These are phyloP conservation scores for Urtica urens DNA, from an alignment of 306 rosid species.

Conservation along the genomic window DNA sequence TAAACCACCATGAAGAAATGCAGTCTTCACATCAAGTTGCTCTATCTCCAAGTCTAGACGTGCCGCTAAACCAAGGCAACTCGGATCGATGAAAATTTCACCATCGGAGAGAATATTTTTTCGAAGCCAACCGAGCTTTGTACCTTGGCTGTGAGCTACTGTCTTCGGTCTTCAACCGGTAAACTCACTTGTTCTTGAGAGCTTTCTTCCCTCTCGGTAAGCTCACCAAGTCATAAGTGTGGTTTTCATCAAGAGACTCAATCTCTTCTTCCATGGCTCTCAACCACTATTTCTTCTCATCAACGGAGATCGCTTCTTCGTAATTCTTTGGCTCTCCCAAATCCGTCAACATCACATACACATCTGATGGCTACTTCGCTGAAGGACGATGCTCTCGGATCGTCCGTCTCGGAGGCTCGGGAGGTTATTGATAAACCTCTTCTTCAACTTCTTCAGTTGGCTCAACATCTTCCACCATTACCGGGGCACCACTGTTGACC, in stretches of 20 bases:
- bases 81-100: background rate
- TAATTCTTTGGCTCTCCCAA: background rate
- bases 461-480: background rate
- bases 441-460: background rate
- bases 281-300: background rate
- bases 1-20: too few species aligned
- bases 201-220: conserved; percentile 3
- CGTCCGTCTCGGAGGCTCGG: background rate
- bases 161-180: conserved; percentile 3
- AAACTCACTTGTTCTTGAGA: conserved; percentile 9
- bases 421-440: background rate
- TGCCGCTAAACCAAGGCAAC: background rate
- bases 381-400: background rate
- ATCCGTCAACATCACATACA: background rate
- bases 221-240: background rate
- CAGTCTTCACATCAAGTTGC: too few species aligned
- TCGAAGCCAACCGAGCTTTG: conserved; percentile 1
- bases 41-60: too few species aligned
- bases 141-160: conserved; percentile 1
- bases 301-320: background rate
- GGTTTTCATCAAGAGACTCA: too few species aligned
- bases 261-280: conserved; percentile 13
- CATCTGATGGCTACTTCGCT: background rate
- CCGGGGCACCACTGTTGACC: too few species aligned
- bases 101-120: background rate